A percentile compares a stretch with the other conserved stretches of the same genome.
Evolutionary conservation across 768 basidiomycete genomes (phyloP).

Genomic region (Trametes gibbosa): DNA sequence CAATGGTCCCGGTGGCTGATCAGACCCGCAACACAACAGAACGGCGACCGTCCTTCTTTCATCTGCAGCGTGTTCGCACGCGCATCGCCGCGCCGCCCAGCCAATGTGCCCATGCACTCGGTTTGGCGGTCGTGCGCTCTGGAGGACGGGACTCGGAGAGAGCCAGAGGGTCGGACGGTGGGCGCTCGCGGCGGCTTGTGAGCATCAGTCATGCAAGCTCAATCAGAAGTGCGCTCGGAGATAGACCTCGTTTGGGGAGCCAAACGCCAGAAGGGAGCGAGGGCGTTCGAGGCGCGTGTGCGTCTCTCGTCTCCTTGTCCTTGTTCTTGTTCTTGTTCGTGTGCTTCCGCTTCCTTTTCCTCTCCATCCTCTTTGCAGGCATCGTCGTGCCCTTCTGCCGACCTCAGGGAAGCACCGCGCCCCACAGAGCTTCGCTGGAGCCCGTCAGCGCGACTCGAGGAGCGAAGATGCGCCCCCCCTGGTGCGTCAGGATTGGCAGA

Average conservation of each 20-base stretch:
- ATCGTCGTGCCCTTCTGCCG: background rate
- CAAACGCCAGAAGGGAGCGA: slow-evolving; percentile 1
- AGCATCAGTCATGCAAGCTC: slow-evolving; percentile 11
- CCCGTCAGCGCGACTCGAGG: background rate
- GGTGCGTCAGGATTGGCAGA: slow-evolving; percentile 8
- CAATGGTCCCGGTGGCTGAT: background rate
- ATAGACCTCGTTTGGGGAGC: background rate
- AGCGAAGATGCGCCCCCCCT: background rate
- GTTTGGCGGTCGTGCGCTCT: background rate
- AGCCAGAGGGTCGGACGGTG: background rate
- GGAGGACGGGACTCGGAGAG: too few species aligned
- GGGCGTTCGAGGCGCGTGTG: background rate
- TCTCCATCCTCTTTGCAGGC: background rate
- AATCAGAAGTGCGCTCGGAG: slow-evolving; percentile 4
- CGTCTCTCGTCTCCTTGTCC: background rate
- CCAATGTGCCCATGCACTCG: too few species aligned
- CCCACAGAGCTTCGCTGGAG: background rate
- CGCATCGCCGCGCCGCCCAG: slow-evolving; percentile 12
- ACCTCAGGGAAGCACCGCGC: background rate
- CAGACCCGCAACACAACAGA: slow-evolving; percentile 14
- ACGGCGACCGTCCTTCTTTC: slow-evolving; percentile 16
- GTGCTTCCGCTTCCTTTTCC: background rate
- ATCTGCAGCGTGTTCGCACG: slow-evolving; percentile 14
- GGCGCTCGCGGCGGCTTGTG: background rate
- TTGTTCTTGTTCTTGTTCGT: background rate